Evolutionary conservation across 139 green algal species (phyloP).

Genomic region (Coelastrella sp.): DNA sequence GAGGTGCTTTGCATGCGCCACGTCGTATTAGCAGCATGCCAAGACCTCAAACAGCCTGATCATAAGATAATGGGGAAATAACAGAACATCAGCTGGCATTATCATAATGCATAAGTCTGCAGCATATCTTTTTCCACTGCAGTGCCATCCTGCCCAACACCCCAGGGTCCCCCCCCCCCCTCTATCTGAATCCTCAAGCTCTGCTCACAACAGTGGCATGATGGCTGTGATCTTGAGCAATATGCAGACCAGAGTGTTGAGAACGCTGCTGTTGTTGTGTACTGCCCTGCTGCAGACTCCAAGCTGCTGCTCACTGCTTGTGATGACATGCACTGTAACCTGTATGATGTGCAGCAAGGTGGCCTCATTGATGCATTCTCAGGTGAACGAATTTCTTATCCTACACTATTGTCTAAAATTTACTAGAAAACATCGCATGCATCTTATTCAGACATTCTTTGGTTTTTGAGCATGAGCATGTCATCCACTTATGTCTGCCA

Average conservation of each 20-base stretch:
- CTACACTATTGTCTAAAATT: too few relatives aligned
- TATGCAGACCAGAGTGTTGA: not conserved
- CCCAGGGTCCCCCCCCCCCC: too few relatives aligned
- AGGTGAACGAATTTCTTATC: constrained; percentile 43
- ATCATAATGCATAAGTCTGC: too few relatives aligned
- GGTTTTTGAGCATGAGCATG: too few relatives aligned
- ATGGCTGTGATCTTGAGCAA: too few relatives aligned
- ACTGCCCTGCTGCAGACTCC: constrained; percentile 66
- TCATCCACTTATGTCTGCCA: not conserved
- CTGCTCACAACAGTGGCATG: too few relatives aligned
- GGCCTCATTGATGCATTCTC: constrained; percentile 86
- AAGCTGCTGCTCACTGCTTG: constrained; percentile 85
- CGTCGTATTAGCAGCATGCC: not conserved
- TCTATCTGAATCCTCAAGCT: not conserved
- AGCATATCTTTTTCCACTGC: too few relatives aligned
- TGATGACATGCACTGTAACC: constrained; percentile 92
- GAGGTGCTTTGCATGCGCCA: too few relatives aligned
- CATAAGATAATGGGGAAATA: too few relatives aligned
- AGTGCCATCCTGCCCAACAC: too few relatives aligned
- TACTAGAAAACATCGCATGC: too few relatives aligned
- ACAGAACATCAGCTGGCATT: not conserved
- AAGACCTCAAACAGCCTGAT: not conserved
- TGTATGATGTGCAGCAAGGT: constrained; percentile 88
- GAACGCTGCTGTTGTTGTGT: not conserved
- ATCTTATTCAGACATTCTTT: too few relatives aligned